Conservation (phyloP, 805 yeast species). For the Zygosaccharomyces pseudorouxii region DNA sequence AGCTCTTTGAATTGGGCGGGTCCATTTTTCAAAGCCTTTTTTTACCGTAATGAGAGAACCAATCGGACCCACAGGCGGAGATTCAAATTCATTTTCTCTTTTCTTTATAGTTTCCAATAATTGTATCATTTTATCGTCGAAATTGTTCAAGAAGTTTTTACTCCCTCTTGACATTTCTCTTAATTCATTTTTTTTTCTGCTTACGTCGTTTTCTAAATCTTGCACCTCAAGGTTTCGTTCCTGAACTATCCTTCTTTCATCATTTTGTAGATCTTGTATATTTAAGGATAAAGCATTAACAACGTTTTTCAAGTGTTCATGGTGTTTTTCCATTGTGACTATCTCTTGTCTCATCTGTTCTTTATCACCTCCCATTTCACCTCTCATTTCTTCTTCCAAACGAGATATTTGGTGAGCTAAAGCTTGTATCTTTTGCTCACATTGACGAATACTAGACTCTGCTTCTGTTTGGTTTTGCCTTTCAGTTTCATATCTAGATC, state of each 20-base stretch:
- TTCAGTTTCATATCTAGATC: constrained; percentile 20
- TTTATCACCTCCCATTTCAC: constrained; percentile 33
- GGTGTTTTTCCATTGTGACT: constrained; percentile 10
- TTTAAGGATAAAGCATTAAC: constrained; percentile 8
- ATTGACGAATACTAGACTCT: constrained; percentile 16
- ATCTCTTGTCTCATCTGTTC: constrained; percentile 25
- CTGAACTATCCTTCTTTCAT: constrained; percentile 12
- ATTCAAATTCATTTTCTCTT: constrained; percentile 39
- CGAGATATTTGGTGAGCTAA: constrained; percentile 23
- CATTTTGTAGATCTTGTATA: constrained; percentile 18
- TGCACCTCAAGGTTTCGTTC: constrained; percentile 15
- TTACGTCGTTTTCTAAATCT: constrained; percentile 7
- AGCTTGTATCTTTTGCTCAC: constrained; percentile 19
- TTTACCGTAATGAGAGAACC: constrained; percentile 60
- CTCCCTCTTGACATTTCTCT: constrained; percentile 29
- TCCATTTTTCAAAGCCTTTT: constrained; percentile 50
- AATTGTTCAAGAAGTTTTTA: constrained; percentile 40
- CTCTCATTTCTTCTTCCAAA: constrained; percentile 25
- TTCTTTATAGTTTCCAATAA: constrained; percentile 41
- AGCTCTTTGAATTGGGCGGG: constrained; percentile 52
- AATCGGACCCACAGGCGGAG: constrained; percentile 73
- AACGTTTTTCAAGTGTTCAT: constrained; percentile 11
- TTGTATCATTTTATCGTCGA: constrained; percentile 43
- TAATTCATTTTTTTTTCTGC: constrained; percentile 21
- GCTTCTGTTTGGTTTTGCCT: constrained; percentile 23